These are phyloP conservation scores for Teratosphaeria destructans DNA, from an alignment of 2,329 filamentous ascomycete species.

Conservation along the genomic window DNA sequence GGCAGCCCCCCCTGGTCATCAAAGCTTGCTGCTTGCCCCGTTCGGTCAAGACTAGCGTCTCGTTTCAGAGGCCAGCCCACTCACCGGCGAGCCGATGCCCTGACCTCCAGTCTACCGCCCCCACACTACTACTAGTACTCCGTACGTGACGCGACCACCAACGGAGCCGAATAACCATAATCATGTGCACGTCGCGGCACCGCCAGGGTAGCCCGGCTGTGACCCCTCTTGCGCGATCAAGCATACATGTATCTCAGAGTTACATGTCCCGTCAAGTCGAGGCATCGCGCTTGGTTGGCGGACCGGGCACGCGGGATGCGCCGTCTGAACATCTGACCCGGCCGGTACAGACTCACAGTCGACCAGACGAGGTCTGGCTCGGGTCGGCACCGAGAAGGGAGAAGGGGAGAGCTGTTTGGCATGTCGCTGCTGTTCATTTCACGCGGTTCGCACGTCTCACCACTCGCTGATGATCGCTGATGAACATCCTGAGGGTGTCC, in stretches of 20 bases:
- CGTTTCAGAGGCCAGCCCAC: conserved; percentile 4
- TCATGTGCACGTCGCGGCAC: neutral
- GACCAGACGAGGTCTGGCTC: neutral
- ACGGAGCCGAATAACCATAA: neutral
- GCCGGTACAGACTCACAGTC: neutral
- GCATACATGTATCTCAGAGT: neutral
- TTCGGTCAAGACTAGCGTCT: neutral
- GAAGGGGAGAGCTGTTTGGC: neutral
- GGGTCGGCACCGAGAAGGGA: neutral
- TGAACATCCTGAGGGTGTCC: neutral
- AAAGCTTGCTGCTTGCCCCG: neutral
- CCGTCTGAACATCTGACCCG: conserved; percentile 3
- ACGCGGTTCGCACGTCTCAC: neutral
- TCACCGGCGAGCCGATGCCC: neutral
- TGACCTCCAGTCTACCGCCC: too few relatives aligned
- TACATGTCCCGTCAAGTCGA: too few relatives aligned
- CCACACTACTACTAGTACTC: neutral
- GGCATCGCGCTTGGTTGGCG: too few relatives aligned
- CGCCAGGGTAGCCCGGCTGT: neutral
- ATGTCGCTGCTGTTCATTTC: neutral
- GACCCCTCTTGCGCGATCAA: neutral
- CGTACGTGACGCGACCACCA: neutral
- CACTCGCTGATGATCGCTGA: neutral
- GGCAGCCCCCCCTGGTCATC: neutral
- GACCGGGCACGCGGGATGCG: conserved; percentile 1